Conservation (phyloP, 2,329 filamentous ascomycete species). For the Nothopassalora personata region DNA sequence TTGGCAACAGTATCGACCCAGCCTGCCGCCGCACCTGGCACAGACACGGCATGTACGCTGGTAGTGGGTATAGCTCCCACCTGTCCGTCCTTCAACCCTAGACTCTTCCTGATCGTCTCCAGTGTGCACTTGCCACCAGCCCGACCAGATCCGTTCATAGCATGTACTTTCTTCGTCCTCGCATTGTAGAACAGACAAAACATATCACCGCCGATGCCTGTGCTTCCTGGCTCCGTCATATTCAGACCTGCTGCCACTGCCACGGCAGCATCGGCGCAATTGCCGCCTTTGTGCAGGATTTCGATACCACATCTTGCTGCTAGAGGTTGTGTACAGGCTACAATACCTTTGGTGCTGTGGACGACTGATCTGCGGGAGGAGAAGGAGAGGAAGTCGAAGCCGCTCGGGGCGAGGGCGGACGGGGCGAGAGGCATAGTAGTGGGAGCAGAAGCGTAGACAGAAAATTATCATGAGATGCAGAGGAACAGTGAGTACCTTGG, state of each 20-base stretch:
- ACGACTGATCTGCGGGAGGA: constrained; percentile 83
- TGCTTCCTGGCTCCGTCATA: constrained; percentile 86
- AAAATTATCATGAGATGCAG: background rate
- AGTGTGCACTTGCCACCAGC: constrained; percentile 64
- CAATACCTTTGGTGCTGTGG: constrained; percentile 87
- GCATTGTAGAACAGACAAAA: constrained; percentile 92
- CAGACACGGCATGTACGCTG: constrained; percentile 76
- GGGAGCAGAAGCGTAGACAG: background rate
- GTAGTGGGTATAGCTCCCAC: constrained; percentile 61
- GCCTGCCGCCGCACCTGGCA: constrained; percentile 84
- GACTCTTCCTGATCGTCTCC: constrained; percentile 62
- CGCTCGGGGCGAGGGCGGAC: constrained; percentile 46
- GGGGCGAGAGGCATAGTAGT: constrained; percentile 45
- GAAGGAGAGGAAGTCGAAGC: constrained; percentile 58
- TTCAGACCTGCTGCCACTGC: constrained; percentile 90
- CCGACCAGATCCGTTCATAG: constrained; percentile 90
- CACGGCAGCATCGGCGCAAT: constrained; percentile 94
- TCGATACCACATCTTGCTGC: constrained; percentile 83
- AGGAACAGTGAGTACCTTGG: background rate
- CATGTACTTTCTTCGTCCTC: constrained; percentile 71
- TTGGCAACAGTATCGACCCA: constrained; percentile 86
- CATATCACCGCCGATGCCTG: constrained; percentile 95
- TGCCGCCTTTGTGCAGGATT: constrained; percentile 80
- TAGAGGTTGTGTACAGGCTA: constrained; percentile 82
- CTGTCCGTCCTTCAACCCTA: constrained; percentile 58